These are phyloP conservation scores for Pyricularia sp. DNA, from an alignment of 2,329 filamentous ascomycete species.

Conservation along the genomic window DNA sequence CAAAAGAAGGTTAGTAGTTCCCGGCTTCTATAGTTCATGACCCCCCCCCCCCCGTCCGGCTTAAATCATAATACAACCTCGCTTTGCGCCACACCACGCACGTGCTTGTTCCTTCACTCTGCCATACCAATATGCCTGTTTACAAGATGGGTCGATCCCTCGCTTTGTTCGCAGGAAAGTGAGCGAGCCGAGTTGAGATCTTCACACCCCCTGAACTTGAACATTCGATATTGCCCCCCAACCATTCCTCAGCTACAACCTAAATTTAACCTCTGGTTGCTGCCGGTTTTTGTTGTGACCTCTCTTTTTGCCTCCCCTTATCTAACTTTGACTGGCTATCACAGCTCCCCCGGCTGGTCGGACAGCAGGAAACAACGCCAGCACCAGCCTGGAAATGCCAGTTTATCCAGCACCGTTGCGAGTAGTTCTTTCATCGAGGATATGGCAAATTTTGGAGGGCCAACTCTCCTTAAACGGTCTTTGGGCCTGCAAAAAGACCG, in stretches of 20 bases:
- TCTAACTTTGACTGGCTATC: slow-evolving; percentile 30
- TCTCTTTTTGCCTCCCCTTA: slow-evolving; percentile 8
- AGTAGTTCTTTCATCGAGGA: slow-evolving; percentile 58
- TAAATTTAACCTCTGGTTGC: not conserved
- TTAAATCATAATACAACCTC: not conserved
- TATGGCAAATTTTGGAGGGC: slow-evolving; percentile 60
- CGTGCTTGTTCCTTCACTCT: not conserved
- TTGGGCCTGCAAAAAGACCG: slow-evolving; percentile 69
- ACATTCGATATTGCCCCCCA: not conserved
- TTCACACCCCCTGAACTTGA: too few relatives aligned
- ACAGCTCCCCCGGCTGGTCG: slow-evolving; percentile 47
- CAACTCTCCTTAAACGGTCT: slow-evolving; percentile 56
- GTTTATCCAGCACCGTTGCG: slow-evolving; percentile 51
- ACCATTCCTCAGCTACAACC: not conserved
- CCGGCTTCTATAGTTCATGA: not conserved
- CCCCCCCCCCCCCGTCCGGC: not conserved
- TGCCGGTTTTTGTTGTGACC: not conserved
- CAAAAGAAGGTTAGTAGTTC: slow-evolving; percentile 53
- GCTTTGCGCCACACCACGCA: not conserved
- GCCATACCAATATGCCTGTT: not conserved
- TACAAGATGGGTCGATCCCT: not conserved
- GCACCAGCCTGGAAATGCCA: slow-evolving; percentile 29
- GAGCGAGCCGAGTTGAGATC: too few relatives aligned
- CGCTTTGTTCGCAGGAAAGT: too few relatives aligned
- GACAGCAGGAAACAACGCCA: slow-evolving; percentile 44